Evolutionary conservation across 2,329 filamentous ascomycete genomes (phyloP).

Genomic region (Botryosphaeria agaves): DNA sequence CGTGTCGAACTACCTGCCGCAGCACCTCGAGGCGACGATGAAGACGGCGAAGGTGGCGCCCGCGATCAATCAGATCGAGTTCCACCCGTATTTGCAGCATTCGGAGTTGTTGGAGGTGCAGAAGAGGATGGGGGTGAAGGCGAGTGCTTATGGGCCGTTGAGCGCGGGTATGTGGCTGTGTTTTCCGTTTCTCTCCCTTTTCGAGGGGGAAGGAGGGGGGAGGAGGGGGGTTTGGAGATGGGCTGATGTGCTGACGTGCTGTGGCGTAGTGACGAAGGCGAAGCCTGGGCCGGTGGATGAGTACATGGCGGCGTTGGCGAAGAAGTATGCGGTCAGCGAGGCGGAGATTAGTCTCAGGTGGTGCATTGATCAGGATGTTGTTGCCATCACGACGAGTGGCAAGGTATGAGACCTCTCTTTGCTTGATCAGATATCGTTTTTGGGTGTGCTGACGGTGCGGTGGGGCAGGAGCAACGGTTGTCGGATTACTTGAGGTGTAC

Average conservation of each 20-base stretch:
- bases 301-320: conserved; percentile 31
- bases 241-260: too few species aligned
- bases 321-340: conserved; percentile 42
- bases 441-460: not conserved
- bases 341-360: conserved; percentile 41
- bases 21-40: conserved; percentile 36
- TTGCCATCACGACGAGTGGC: conserved; percentile 41
- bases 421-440: not conserved
- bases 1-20: conserved; percentile 41
- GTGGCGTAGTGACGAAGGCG: conserved; percentile 36
- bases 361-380: conserved; percentile 41
- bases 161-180: too few species aligned
- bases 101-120: conserved; percentile 36
- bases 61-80: conserved; percentile 51
- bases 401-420: conserved; percentile 17
- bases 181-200: too few species aligned
- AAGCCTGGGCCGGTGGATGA: conserved; percentile 37
- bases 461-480: conserved; percentile 31
- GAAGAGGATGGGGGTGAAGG: conserved; percentile 28
- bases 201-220: too few species aligned
- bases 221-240: too few species aligned
- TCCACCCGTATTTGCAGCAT: conserved; percentile 51
- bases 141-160: conserved; percentile 27
- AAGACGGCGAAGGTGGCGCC: conserved; percentile 37
- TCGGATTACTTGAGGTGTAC: conserved; percentile 37